Evolutionary conservation across 306 rosid genomes (phyloP), one percentile per base, ranked within the genome.

Genomic region (Vigna hirtella): DNA sequence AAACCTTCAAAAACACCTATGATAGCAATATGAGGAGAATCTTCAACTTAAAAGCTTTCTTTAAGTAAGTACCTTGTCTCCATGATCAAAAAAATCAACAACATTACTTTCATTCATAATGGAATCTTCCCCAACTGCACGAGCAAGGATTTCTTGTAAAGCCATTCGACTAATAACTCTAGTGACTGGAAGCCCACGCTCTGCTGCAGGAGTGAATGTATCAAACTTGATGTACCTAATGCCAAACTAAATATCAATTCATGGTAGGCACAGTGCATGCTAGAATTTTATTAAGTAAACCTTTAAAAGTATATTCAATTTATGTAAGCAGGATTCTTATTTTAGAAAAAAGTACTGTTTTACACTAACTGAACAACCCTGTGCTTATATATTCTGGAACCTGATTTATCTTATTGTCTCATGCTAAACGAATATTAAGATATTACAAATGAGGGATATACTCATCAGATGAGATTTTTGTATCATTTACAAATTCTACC

Each of bases 211-310:
- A 74, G 94, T 91, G 98, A 93, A 96, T 45, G 98, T 96, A 86
- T 96, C 99, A 89, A 96, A 93, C 90, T 96, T 96, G 86, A 91
- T 81, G 87, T 96, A 96, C 99, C 99, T 96, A 88, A 81, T 76
- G 81, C 80, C 83, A 90, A 50, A 82, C 81, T 74, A 71, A 42
- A 74, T 61, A 79, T 91, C 57, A 88, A 75, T 73, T 77, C 70
- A 80, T 45, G 57, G 73, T 47, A 52, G 66, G 15, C 16, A 17
- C 38, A 9, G 9, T 36, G 63, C 40, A 64, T 67, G 79, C 72
- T 68, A 36, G 73, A 28, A 66, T 50, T 76, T 67, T 58, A 73
- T 74, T 68, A 65, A 24, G 18, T 49, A 51, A 40, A 71, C 69
- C 16, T 24, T 22, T 74, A 56, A 38, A 26, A 62, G 43, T 45